phyloP scores from a whole-genome alignment of 1,139 yeast species.

The Suhomyces coccinellae region DNA sequence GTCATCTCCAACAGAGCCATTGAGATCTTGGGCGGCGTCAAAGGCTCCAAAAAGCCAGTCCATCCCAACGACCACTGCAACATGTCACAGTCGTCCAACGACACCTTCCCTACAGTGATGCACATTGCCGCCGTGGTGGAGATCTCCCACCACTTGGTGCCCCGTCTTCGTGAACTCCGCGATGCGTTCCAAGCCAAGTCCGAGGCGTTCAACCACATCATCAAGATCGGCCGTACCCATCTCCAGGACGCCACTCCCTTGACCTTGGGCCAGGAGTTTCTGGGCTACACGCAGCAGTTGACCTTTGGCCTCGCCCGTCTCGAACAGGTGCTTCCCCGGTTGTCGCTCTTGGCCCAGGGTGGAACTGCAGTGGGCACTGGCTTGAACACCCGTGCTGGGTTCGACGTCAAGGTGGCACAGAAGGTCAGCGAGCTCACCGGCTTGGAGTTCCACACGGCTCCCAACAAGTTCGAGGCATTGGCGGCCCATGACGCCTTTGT shows the following conservation, averaged over 20 bases:
- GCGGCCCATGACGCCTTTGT: constrained; percentile 99
- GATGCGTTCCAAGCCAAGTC: constrained; percentile 75
- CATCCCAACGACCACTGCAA: constrained; percentile 99
- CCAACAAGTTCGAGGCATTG: constrained; percentile 97
- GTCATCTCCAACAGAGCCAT: constrained; percentile 98
- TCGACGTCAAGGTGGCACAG: constrained; percentile 78
- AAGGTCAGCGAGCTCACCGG: constrained; percentile 84
- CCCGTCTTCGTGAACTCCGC: constrained; percentile 75
- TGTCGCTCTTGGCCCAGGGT: constrained; percentile 91
- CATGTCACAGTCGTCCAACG: constrained; percentile 97
- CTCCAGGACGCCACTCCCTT: constrained; percentile 98
- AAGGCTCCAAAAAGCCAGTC: constrained; percentile 90
- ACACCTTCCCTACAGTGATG: constrained; percentile 99
- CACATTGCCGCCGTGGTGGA: constrained; percentile 97
- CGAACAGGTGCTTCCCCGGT: constrained; percentile 70
- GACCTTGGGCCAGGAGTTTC: constrained; percentile 96
- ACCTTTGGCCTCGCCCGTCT: constrained; percentile 88
- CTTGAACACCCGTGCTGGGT: constrained; percentile 88
- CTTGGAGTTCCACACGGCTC: constrained; percentile 86
- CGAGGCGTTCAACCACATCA: constrained; percentile 80
- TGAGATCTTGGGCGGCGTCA: constrained; percentile 86
- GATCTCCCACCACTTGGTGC: constrained; percentile 71
- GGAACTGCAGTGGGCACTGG: constrained; percentile 99
- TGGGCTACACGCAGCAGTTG: constrained; percentile 93
- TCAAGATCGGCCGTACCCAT: constrained; percentile 98